phyloP scores from a whole-genome alignment of 306 rosid species.

The Pterocarpus santalinus region DNA sequence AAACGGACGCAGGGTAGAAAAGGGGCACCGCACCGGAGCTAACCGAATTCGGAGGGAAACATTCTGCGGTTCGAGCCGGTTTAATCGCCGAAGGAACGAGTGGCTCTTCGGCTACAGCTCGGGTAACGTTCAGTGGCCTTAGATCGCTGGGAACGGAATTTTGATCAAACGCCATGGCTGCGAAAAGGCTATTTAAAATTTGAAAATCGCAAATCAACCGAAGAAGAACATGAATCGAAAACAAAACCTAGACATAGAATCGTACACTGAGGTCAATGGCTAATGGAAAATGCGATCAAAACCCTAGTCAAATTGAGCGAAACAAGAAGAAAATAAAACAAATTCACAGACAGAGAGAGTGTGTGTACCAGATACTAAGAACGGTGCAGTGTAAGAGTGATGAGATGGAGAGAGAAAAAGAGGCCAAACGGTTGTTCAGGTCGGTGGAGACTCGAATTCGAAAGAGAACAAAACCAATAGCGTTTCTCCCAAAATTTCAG shows the following conservation, averaged over 20 bases:
- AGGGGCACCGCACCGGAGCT: conserved; percentile 55
- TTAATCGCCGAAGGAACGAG: conserved; percentile 56
- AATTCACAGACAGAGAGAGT: conserved; percentile 18
- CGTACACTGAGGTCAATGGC: conserved; percentile 29
- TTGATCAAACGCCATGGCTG: conserved; percentile 86
- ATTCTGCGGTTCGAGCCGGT: conserved; percentile 39
- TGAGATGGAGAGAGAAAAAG: not conserved
- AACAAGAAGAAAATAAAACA: conserved; percentile 13
- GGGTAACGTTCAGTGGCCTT: conserved; percentile 62
- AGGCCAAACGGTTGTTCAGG: conserved; percentile 23
- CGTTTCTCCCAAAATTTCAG: conserved; percentile 19
- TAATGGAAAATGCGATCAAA: conserved; percentile 38
- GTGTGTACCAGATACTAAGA: conserved; percentile 47
- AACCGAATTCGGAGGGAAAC: conserved; percentile 48
- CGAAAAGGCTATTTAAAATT: conserved; percentile 11
- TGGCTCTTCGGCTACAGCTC: conserved; percentile 68
- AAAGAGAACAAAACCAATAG: conserved; percentile 30
- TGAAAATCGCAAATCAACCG: conserved; percentile 39
- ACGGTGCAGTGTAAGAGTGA: conserved; percentile 31
- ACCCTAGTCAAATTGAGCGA: conserved; percentile 56
- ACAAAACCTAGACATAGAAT: conserved; percentile 2
- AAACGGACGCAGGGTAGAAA: conserved; percentile 54
- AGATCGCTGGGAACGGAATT: conserved; percentile 63
- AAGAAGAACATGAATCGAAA: conserved; percentile 32
- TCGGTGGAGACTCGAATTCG: conserved; percentile 56